These are phyloP conservation scores for Termitomyces sp. DNA, from an alignment of 768 basidiomycete species.

Conservation along the genomic window DNA sequence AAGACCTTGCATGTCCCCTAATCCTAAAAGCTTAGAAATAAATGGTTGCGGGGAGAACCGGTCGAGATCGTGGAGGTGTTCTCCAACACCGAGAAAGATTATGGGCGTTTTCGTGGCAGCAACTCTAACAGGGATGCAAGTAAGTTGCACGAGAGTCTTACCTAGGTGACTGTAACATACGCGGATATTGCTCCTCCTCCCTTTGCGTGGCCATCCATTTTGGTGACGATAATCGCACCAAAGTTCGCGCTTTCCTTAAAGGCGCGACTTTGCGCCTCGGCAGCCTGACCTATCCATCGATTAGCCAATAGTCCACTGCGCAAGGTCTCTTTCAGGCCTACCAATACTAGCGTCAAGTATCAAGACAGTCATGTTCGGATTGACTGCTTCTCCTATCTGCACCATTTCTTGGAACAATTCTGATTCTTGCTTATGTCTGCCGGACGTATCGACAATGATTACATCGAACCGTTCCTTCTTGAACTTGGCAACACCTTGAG, in stretches of 20 bases:
- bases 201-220: slow-evolving; percentile 99
- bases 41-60: slow-evolving; percentile 95
- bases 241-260: slow-evolving; percentile 99
- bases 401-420: slow-evolving; percentile 99
- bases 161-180: slow-evolving; percentile 44
- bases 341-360: slow-evolving; percentile 97
- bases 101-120: slow-evolving; percentile 99
- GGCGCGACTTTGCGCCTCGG: slow-evolving; percentile 91
- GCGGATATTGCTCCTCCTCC: slow-evolving; percentile 99
- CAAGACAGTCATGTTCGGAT: slow-evolving; percentile 94
- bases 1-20: slow-evolving; percentile 94
- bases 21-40: slow-evolving; percentile 91
- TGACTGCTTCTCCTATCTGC: slow-evolving; percentile 89
- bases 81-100: slow-evolving; percentile 96
- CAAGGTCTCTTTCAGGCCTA: slow-evolving; percentile 19
- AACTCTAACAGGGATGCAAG: slow-evolving; percentile 47
- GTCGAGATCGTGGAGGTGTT: slow-evolving; percentile 96
- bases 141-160: not conserved
- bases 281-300: slow-evolving; percentile 76
- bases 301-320: not conserved
- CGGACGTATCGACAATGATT: slow-evolving; percentile 97
- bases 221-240: slow-evolving; percentile 98
- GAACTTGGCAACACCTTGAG: slow-evolving; percentile 94
- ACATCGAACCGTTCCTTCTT: slow-evolving; percentile 98
- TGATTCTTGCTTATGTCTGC: slow-evolving; percentile 93